Conservation (phyloP, 129 eudicot genomes). For the Smallanthus sonchifolius region DNA sequence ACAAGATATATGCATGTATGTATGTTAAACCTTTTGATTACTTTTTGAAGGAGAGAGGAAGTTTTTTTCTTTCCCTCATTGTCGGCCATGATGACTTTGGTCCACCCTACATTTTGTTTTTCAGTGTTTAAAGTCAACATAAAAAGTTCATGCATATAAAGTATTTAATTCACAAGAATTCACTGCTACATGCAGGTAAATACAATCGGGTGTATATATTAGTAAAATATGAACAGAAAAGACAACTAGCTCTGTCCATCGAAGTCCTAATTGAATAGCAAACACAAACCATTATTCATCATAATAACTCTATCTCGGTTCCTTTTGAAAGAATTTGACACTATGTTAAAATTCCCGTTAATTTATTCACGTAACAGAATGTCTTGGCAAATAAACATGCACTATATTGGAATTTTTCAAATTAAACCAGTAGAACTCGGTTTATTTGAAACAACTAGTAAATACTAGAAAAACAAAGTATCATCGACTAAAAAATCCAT, state of each 20-base stretch:
- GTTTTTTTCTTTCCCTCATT: neutral
- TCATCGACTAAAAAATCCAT: too few species aligned
- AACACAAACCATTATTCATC: too few species aligned
- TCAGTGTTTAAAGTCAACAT: neutral
- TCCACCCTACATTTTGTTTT: neutral
- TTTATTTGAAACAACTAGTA: too few species aligned
- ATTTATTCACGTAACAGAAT: too few species aligned
- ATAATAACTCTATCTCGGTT: too few species aligned
- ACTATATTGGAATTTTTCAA: too few species aligned
- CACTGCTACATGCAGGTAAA: neutral
- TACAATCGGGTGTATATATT: neutral
- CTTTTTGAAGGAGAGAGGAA: neutral
- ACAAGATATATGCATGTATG: neutral
- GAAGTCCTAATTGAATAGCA: neutral
- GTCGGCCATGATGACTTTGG: neutral
- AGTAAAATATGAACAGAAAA: neutral
- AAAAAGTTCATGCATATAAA: neutral
- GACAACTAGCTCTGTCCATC: too few species aligned
- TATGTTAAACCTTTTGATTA: neutral
- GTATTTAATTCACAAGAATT: neutral
- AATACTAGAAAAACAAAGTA: too few species aligned
- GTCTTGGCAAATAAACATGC: too few species aligned
- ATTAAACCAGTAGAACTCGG: too few species aligned
- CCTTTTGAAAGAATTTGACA: neutral
- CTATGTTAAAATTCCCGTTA: neutral